Base-by-base conservation (phyloP, 2,329 filamentous ascomycete genomes). In the Claviceps spartinae region DNA sequence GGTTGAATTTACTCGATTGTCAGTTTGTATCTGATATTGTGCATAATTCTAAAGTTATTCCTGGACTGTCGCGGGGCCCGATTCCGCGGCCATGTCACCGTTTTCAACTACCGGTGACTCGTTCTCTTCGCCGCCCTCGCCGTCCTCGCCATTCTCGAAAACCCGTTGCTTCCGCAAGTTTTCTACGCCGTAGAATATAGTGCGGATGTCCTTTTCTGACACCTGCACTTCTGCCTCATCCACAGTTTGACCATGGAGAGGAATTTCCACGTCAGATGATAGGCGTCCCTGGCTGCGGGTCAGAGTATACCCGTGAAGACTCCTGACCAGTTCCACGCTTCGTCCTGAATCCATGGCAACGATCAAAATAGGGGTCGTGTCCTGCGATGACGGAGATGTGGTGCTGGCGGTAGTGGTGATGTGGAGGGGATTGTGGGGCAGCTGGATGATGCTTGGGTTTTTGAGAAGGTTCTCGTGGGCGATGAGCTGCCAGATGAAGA, bases 351-450 rank as follows among this genome's bases (percentile, higher is more conserved):
- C 72, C 38, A 74, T 56, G 14, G 72, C 65, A 5, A 69, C 65
- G 41, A 73, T 55, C 37, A 77, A 55, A 51, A 55, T 63, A 20
- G 61, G 65, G 3, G 57, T 53, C 3, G 57, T 53, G 7, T 57
- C 54, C 24, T 52, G 54, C 36, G 53, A 51, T 14, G 61, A 8
- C 3, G 42, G 20, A 22, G 42, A 43, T 3, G 42, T 14, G 41
- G 9, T 22, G 18, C 30, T 34, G 11, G 55, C 11, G 66, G 52
- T 51, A n/a, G 66, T 55, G 30, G 65, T 60, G 11, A 76, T 60
- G 60, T 82, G 78, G 4, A 91, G 74, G 1, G 82, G 77, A 59
- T 86, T 88, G 7, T 84, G 84, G 2, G 74, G 70, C 4, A 88
- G 65, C 41, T 71, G 65, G 50, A 88, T 68, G 54, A 66, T 57